Conservation (phyloP, 208 protist species). For the Crithidia thermophila region DNA sequence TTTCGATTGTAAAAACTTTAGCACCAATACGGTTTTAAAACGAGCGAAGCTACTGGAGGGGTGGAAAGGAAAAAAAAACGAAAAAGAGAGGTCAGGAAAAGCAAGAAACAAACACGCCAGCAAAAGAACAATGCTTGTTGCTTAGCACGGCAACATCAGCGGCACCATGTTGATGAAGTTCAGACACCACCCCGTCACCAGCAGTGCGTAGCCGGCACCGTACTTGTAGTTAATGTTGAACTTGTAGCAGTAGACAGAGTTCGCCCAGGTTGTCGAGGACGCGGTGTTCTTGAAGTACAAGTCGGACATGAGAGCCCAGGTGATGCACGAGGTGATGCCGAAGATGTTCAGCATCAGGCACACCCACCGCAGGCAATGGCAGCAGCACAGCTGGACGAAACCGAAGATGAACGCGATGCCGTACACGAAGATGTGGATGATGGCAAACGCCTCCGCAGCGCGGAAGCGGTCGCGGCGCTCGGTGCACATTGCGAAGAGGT, state of each 20-base stretch:
- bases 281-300: slow-evolving; percentile 16
- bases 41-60: too few relatives aligned
- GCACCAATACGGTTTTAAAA: too few relatives aligned
- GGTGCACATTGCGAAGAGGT: slow-evolving; percentile 34
- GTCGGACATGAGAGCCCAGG: slow-evolving; percentile 44
- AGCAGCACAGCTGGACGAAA: slow-evolving; percentile 46
- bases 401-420: slow-evolving; percentile 16
- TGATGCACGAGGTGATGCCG: slow-evolving; percentile 17
- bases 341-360: slow-evolving; percentile 37
- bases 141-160: slow-evolving; percentile 31
- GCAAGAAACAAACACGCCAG: background rate
- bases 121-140: slow-evolving; percentile 2
- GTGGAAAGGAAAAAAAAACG: too few relatives aligned
- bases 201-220: slow-evolving; percentile 44
- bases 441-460: slow-evolving; percentile 39
- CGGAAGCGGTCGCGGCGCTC: slow-evolving; percentile 38
- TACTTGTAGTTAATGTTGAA: slow-evolving; percentile 21
- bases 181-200: slow-evolving; percentile 36
- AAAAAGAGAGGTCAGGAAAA: slow-evolving; percentile 8
- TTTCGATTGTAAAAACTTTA: too few relatives aligned
- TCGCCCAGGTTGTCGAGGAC: background rate
- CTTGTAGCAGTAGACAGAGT: slow-evolving; percentile 1
- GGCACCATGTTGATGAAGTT: slow-evolving; percentile 40
- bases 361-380: slow-evolving; percentile 34
- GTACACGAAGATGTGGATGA: slow-evolving; percentile 35